Evolutionary conservation across 306 rosid genomes (phyloP), one percentile per base, ranked within the genome.

Genomic region (Gastrolobium bilobum): DNA sequence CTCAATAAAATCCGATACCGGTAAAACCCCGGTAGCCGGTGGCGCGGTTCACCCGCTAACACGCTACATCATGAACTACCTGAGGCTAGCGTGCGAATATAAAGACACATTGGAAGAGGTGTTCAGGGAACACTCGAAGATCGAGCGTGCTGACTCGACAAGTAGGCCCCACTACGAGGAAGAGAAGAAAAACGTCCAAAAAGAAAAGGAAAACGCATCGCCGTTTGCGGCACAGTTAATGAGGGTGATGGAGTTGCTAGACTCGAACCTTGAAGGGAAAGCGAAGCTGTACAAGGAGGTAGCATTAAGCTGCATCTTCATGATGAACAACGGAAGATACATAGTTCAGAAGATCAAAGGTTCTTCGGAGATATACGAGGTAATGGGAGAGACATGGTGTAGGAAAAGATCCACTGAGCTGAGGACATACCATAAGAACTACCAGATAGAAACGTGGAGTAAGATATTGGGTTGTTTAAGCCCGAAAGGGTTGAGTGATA

Each of bases 271-370:
- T 0, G 89, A 89, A 26, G 84, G 82, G 81, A 89, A 88, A 42
- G 91, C 97, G 0, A 90, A 84, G 79, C 73, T 92, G 50, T 94
- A 94, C 68, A 82, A 76, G 51, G 98, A 92, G 43, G 78, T 83
- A 0, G 67, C 96, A 1, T 57, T 94, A 10, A 87, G 97, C 35
- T 85, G 70, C 80, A 86, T 94, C 38, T 94, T 94, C 84, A 67
- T 92, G 93, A 94, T 94, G 98, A 94, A 94, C 83, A 94, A 94
- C 33, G 94, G 97, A 11, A 84, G 97, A 44, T 94, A 94, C 76
- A 92, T 92, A 10, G 79, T 90, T 53, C 97, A 92, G 69, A 94
- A 94, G 78, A 91, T 92, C 44, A 94, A 90, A 82, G 91, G 89
- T 5, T 89, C 98, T 0, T 0, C 63, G 0, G 97, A 88, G 81